Evolutionary conservation across 257 asterid genomes (phyloP), one percentile per base, ranked within the genome.

Genomic region (Misopates orontium): DNA sequence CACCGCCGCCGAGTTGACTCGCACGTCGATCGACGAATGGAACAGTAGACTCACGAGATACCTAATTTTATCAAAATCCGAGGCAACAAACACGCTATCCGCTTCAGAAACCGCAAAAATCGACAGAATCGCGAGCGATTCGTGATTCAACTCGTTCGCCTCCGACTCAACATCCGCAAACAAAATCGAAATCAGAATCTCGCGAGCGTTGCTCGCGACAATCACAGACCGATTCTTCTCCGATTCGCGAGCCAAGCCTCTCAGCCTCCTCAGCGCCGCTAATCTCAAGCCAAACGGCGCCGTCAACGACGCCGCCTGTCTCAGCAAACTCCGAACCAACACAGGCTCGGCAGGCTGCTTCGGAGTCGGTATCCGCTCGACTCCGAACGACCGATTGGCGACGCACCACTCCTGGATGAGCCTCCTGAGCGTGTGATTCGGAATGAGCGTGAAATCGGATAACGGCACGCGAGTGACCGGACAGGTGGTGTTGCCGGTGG

Each of bases 1-100:
- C 76, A 90, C 4, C 31, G 99, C 97, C 19, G 97, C 99, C 17
- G 97, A 81, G 78, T 90, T 83, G 25, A 88, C 82, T 20, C 97
- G 76, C 60, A 93, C 96, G 62, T 93, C 97, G 65, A 93, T 75
- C 47, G 89, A 87, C 10, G 92, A 75, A 82, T 90, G 96, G 72
- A 85, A 83, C 69, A 93, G 88, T 75, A 93, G 41, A 15, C 84
- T 75, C 72, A 90, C 92, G 55, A 93, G 67, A 56, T 77, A 90
- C 48, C 70, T 41, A 16, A 90, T 79, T 58, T 92, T 77, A 1
- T 64, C 91, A 39, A 70, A 41, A 62, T 84, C 89, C 20, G 95
- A 73, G 16, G 91, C 95, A 42, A 88, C 90, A 51, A 56, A 77
- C 54, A 74, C 58, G 53, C 96, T 88, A 78, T 93, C 95, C 21